Percentiles rank a stretch among this genome's conserved stretches.
These are phyloP conservation scores for Capronia americana DNA, from an alignment of 2,329 filamentous ascomycete genomes.

Conservation along the genomic window DNA sequence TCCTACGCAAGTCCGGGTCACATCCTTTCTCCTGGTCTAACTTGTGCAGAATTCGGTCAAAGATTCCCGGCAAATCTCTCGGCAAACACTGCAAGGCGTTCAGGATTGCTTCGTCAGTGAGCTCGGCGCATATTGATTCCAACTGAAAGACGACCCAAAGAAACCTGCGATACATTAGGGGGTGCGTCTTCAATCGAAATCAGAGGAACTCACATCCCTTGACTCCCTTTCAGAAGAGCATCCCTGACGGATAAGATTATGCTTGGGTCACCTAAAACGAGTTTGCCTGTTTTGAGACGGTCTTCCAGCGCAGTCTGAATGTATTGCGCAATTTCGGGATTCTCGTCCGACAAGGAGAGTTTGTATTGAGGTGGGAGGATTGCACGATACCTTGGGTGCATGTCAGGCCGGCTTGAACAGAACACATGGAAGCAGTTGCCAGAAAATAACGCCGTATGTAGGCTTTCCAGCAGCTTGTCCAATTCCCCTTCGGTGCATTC, in stretches of 20 bases:
- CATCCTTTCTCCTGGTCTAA: not conserved
- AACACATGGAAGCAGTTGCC: conserved; percentile 20
- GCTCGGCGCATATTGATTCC: conserved; percentile 34
- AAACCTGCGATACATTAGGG: conserved; percentile 26
- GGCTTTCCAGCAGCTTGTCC: conserved; percentile 2
- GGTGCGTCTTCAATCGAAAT: not conserved
- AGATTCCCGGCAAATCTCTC: conserved; percentile 24
- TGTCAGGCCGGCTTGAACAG: conserved; percentile 35
- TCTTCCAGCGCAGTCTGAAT: conserved; percentile 24
- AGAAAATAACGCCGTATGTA: conserved; percentile 10
- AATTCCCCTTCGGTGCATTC: conserved; percentile 26
- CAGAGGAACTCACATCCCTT: conserved; percentile 35
- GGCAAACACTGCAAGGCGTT: conserved; percentile 28
- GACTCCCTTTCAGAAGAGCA: conserved; percentile 26
- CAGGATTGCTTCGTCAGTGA: conserved; percentile 34
- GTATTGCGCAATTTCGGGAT: conserved; percentile 32
- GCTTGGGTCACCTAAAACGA: conserved; percentile 27
- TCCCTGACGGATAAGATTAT: conserved; percentile 31
- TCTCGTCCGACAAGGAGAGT: conserved; percentile 16
- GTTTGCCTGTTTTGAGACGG: conserved; percentile 17
- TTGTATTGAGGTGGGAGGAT: conserved; percentile 14
- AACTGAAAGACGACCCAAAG: conserved; percentile 37
- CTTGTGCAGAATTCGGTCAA: conserved; percentile 20
- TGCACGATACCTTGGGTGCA: conserved; percentile 21
- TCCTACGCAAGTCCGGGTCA: conserved; percentile 12